Base-by-base conservation (phyloP, 1,139 yeast species). In the Kodamaea suecica region DNA sequence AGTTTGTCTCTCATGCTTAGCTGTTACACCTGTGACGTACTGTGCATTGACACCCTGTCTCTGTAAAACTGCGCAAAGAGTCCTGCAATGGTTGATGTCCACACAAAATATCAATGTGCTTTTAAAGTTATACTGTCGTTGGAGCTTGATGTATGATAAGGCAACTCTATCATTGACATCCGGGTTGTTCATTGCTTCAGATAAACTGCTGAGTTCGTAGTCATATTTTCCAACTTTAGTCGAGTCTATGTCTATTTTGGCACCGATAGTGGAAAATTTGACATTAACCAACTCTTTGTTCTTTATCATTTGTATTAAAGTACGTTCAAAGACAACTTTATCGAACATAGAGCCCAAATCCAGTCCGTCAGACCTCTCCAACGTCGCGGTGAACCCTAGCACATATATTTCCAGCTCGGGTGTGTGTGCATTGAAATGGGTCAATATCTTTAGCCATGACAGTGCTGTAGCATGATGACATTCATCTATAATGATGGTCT, bases 401-500 rank as follows among this genome's bases (percentile, higher is more conserved):
- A 87, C 78, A 6, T 78, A 72, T 1, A 80, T 63, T 2, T 59
- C 58, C 40, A 78, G 67, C 0, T 63, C 55, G 0, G 63, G 40
- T 1, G 54, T 50, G 31, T 56, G 52, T 2, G 86, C 84, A 1
- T 68, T 64, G 49, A 90, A 80, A 47, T 84, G 70, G 4, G 65
- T 54, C 35, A 87, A 57, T 1, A 88, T 69, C 28, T 70, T 68
- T 11, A 61, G 31, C 66, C 92, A 92, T 0, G 90, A 70, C 10
- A 58, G 51, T 0, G 96, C 92, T 1, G 86, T 84, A 0, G 95
- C 83, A 59, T 90, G 97, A 50, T 90, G 98, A 32, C 96, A 95
- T 54, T 90, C 98, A 57, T 90, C 98, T 2, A 90, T 68, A 15
- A 90, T 80, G 16, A 92, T 76, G 21, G 88, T 67, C 50, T 86